Base-by-base conservation (phyloP, 2,329 filamentous ascomycete species). In the Cytospora paraplurivora region DNA sequence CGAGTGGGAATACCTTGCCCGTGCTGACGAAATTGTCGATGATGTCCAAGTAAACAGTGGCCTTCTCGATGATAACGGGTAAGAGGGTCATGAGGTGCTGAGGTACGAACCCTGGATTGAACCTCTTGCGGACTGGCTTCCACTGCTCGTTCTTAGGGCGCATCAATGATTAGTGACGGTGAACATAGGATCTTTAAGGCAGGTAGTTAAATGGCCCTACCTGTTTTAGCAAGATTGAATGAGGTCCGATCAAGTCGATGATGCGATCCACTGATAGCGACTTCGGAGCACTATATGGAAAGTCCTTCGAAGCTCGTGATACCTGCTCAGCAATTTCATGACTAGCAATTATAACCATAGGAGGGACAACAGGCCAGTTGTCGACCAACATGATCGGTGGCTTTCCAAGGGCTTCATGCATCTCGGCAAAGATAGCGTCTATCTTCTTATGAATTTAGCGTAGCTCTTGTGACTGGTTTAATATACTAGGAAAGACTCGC, bases 321-420 rank as follows among this genome's bases (percentile, higher is more conserved):
- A 77, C 62, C 56, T 78, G 75, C 67, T 79, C 77, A 12, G 77
- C 76, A 8, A 77, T 63, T 4, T 73, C 71, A 52, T 77, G 72
- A 59, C 62, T 72, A 7, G 64, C 56, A 10, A 79, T 51, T 13
- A 77, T 27, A 11, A 72, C 64, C 66, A 78, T 69, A 7, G 75
- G 71, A 15, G 60, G 68, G 15, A 55, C 67, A 11, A 73, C 59
- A 2, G 77, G 76, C 15, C 76, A 71, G 10, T 75, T 62, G 49
- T 78, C 76, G 13, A 76, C 21, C 1, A 76, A 58, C 64, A 76
- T 69, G 15, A 77, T 32, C 1, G 74, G 70, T 7, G 76, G 76
- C 7, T 71, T 70, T 0, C 72, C 74, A 7, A 75, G 61, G 0
- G 66, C 62, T 37, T 73, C 66, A 21, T 66, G 62, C 66, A 78